These are phyloP conservation scores for Oryza rufipogon DNA, from an alignment of 176 grass and related monocot genomes.

Conservation along the genomic window DNA sequence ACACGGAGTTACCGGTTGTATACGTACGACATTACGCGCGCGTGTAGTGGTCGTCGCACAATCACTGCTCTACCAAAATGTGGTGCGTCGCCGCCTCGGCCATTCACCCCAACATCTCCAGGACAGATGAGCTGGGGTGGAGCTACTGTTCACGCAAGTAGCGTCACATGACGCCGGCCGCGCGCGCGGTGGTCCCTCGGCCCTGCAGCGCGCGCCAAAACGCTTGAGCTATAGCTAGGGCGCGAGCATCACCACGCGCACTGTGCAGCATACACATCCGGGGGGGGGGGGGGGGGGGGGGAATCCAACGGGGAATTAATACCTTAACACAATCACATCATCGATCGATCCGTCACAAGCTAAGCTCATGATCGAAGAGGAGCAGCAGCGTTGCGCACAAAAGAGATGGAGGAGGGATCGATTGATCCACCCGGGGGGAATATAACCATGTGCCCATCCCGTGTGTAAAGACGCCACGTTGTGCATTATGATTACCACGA, in stretches of 20 bases:
- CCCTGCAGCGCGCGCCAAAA: not conserved
- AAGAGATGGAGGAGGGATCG: not conserved
- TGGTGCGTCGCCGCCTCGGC: not conserved
- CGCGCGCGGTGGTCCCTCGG: conserved; percentile 24
- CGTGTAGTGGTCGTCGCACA: not conserved
- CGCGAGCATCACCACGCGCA: not conserved
- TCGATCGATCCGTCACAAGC: not conserved
- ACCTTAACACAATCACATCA: conserved; percentile 30
- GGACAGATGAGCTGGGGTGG: conserved; percentile 28
- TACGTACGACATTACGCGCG: no score
- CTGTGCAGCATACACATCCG: not conserved
- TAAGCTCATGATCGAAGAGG: not conserved
- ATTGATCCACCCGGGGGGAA: conserved; percentile 32
- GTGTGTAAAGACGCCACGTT: conserved; percentile 15
- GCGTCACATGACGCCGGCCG: conserved; percentile 30
- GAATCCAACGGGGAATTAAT: conserved; percentile 16
- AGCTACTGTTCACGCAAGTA: conserved; percentile 2
- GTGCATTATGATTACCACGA: conserved; percentile 13
- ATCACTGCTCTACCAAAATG: not conserved
- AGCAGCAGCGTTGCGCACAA: not conserved
- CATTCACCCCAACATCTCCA: not conserved
- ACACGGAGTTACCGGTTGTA: not conserved
- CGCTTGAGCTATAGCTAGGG: not conserved
- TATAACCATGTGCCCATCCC: conserved; percentile 47
- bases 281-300: not conserved